Evolutionary conservation across 768 basidiomycete genomes (phyloP).

Genomic region (Tylopilus vinaceipallidus): DNA sequence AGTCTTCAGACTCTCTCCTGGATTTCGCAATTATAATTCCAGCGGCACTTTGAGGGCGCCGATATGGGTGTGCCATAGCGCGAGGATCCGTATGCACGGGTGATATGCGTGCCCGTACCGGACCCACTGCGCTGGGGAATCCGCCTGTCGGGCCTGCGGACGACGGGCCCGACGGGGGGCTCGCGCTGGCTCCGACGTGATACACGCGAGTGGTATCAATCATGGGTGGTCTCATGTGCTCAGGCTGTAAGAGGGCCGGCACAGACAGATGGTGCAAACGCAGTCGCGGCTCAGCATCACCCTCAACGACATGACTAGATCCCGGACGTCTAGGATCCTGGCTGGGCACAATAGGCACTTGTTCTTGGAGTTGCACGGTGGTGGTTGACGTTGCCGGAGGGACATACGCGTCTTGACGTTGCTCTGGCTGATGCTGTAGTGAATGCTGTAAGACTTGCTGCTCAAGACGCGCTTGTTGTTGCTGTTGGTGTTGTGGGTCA

Average conservation of each 20-base stretch:
- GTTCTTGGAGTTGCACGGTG: conserved; percentile 27
- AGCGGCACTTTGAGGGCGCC: conserved; percentile 29
- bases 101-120: conserved; percentile 26
- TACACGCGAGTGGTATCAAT: conserved; percentile 32
- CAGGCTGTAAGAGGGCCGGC: conserved; percentile 18
- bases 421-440: conserved; percentile 36
- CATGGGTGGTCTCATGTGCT: conserved; percentile 36
- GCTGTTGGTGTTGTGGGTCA: conserved; percentile 25
- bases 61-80: conserved; percentile 27
- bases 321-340: conserved; percentile 22
- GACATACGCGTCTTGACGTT: conserved; percentile 22
- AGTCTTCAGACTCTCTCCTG: conserved; percentile 30
- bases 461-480: conserved; percentile 34
- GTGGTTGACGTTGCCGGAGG: conserved; percentile 13
- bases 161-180: conserved; percentile 31
- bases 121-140: conserved; percentile 21
- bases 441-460: conserved; percentile 41
- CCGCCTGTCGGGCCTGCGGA: conserved; percentile 24
- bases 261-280: conserved; percentile 27
- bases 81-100: conserved; percentile 24
- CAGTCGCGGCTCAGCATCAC: conserved; percentile 27
- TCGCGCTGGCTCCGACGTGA: conserved; percentile 27
- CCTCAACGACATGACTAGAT: conserved; percentile 19
- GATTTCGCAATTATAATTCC: conserved; percentile 22
- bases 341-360: conserved; percentile 30